Base-by-base conservation (phyloP, 495 filamentous ascomycete species). In the Penicillium taxi region DNA sequence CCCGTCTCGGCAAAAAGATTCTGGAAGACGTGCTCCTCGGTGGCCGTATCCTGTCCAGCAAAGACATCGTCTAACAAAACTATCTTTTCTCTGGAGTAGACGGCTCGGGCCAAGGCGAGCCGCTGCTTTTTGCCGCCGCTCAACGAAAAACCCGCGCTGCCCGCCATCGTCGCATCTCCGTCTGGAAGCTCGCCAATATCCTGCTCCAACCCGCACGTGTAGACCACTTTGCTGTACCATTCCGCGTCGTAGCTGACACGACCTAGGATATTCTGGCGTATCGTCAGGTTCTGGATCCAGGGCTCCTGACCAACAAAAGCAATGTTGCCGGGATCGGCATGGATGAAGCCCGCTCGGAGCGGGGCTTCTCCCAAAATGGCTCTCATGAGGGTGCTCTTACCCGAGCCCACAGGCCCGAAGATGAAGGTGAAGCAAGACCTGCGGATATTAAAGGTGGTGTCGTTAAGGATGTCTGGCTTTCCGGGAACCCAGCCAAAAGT, bases 81-180 rank as follows among this genome's bases (percentile, higher is more conserved):
- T 11, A 28, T 6, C n/a, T 28, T 28, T 14, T n/a, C 15, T 13
- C 26, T 7, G 15, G 26, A n/a, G 15, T 28, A 28, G 8, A 11
- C 26, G 12, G 26, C 26, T 13, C 26, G 26, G 3, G 26, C 37
- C 21, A 40, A 12, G 17, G 40, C 47, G 12, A 55, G n/a, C 20
- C 86, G 71, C 50, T 89, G 82, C 48, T 88, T 87, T 53, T 91
- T 86, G 1, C 86, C 86, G 26, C 86, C 86, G 30, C 81, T 87
- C 5, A 91, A 71, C 2, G 82, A 84, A 46, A 89, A 82, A 18
- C 86, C 86, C 19, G 81, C 72, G 51, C 86, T 84, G 14, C 86
- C 86, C 49, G 88, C 81, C 52, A 85, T 77, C 0, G 83, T 88
- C 39, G 62, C 47, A 45, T 93, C 86, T 11, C 81, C 74, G 41